Evolutionary conservation across 148 eudicot genomes (phyloP).

Genomic region (Vaccinium macrocarpon): DNA sequence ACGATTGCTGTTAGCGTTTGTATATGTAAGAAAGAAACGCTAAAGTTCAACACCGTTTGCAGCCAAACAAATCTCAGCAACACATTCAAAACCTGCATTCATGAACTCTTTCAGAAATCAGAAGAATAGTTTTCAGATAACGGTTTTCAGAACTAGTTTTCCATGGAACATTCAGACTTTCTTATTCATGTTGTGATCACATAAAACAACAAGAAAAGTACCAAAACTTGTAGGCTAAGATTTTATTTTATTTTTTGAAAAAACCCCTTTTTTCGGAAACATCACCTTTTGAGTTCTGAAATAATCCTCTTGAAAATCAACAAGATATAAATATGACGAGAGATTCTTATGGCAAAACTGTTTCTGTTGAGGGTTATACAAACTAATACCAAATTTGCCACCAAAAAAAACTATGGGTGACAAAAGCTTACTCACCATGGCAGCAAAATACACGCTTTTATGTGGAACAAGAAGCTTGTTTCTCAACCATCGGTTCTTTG

Average conservation of each 20-base stretch:
- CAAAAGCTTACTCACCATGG: conserved; percentile 51
- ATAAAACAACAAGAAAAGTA: neutral
- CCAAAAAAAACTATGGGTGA: neutral
- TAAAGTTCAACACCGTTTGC: conserved; percentile 60
- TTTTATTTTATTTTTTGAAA: too few relatives aligned
- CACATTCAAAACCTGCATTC: conserved; percentile 51
- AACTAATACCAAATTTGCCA: neutral
- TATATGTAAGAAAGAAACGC: conserved; percentile 40
- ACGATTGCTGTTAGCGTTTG: conserved; percentile 46
- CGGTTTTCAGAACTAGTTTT: neutral
- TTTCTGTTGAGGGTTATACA: neutral
- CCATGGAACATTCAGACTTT: neutral
- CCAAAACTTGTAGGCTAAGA: too few relatives aligned
- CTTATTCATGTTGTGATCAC: neutral
- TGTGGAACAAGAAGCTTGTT: conserved; percentile 58
- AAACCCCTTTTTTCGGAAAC: neutral
- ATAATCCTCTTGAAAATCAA: too few relatives aligned
- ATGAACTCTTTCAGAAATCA: neutral
- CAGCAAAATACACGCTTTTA: conserved; percentile 64
- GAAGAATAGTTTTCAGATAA: neutral
- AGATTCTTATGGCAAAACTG: neutral
- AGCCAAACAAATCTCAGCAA: conserved; percentile 80
- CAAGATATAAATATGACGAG: neutral
- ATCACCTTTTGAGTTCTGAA: neutral
- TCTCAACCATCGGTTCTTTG: conserved; percentile 58